A percentile compares a stretch with the other conserved stretches of the same genome.
Conservation (phyloP, 2,329 filamentous ascomycete genomes). For the Geosmithia putterillii region DNA sequence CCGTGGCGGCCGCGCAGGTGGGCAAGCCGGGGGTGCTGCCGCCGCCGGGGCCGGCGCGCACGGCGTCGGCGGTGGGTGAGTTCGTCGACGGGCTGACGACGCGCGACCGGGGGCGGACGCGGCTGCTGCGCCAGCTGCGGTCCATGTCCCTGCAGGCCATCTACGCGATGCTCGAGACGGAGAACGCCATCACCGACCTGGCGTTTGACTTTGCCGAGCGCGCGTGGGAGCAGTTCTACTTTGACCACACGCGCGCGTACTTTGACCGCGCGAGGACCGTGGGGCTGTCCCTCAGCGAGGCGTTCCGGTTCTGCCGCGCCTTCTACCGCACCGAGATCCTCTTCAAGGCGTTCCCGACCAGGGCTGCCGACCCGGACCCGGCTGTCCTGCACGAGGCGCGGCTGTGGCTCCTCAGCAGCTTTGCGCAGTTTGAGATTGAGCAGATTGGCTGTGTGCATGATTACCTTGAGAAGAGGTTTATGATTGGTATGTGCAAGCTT, state of each 20-base stretch:
- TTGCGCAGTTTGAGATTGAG: slow-evolving; percentile 2
- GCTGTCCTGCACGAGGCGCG: neutral
- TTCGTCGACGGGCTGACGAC: neutral
- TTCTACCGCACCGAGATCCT: slow-evolving; percentile 1
- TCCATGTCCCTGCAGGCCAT: slow-evolving; percentile 1
- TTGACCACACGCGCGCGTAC: neutral
- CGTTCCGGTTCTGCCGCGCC: slow-evolving; percentile 1
- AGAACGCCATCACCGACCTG: neutral
- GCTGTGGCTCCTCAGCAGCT: neutral
- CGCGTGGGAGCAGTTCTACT: slow-evolving; percentile 1
- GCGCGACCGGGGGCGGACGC: too few relatives aligned
- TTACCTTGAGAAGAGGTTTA: neutral
- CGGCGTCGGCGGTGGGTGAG: neutral
- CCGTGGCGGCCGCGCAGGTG: neutral
- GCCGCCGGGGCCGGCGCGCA: neutral
- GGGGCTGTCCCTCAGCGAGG: neutral
- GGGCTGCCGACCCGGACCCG: neutral
- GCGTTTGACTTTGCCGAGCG: slow-evolving; percentile 1
- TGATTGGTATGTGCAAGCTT: neutral
- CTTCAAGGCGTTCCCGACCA: neutral
- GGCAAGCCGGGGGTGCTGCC: neutral
- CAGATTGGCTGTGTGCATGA: slow-evolving; percentile 1
- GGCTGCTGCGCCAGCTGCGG: neutral
- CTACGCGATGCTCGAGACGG: neutral
- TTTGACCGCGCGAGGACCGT: neutral